These are phyloP conservation scores for Flaveria linearis DNA, from an alignment of 129 eudicot species.

Conservation along the genomic window DNA sequence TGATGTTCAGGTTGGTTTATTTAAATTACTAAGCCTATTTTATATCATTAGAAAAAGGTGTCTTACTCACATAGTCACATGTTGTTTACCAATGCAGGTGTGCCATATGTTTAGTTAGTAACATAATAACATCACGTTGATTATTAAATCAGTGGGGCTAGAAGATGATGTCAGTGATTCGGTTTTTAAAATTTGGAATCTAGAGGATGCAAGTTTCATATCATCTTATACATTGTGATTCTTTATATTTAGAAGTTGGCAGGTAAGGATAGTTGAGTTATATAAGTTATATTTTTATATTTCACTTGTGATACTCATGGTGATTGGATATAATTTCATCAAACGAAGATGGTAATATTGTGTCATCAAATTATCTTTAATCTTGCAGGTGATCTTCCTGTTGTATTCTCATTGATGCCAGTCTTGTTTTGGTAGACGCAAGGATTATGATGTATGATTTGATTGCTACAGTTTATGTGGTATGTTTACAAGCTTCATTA, in stretches of 20 bases:
- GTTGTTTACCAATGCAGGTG: too few species aligned
- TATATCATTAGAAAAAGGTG: too few species aligned
- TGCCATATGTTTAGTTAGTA: too few species aligned
- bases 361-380: neutral
- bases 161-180: too few species aligned
- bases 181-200: conserved; percentile 48
- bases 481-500: conserved; percentile 37
- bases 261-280: neutral
- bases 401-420: conserved; percentile 80
- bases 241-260: neutral
- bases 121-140: too few species aligned
- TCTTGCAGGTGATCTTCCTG: conserved; percentile 91
- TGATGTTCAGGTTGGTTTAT: too few species aligned
- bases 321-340: neutral
- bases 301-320: conserved; percentile 10
- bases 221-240: neutral
- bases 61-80: too few species aligned
- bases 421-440: conserved; percentile 96
- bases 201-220: conserved; percentile 76
- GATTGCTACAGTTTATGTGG: conserved; percentile 87
- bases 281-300: conserved; percentile 8
- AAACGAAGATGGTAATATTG: neutral
- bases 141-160: too few species aligned
- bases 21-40: too few species aligned
- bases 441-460: conserved; percentile 94